Base-by-base conservation (phyloP, 78 protist genomes). In the Cavenderia fasciculata region DNA sequence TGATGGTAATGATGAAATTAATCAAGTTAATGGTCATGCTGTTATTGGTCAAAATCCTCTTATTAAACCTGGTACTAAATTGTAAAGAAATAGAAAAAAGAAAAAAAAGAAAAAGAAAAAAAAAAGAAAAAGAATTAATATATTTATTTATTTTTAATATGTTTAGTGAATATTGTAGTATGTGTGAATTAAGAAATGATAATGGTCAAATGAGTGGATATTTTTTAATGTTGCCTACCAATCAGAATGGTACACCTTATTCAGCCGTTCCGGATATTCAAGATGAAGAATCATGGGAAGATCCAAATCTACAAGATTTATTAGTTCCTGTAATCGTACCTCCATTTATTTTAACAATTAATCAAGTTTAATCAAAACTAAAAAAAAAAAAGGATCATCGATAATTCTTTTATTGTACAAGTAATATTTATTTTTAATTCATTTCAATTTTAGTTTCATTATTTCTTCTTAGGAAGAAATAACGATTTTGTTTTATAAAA, bases 331-430 rank as follows among this genome's bases (percentile, higher is more conserved):
- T 68, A 7, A 49, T 34, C 21, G 25, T 63, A 23, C 87, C 87
- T 36, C 29, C 65, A 36, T 77, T 77, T 36, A 21, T 19, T n/a
- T 49, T 77, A 46, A 59, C 69, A 2, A 38, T 51, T 7, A 29
- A 40, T 12, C 86, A 76, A 76, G 25, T 62, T 40, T 76, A 62
- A 62, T n/a, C n/a, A n/a, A n/a, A n/a, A n/a, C n/a, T n/a, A n/a
- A n/a, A n/a, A n/a, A n/a, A n/a, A n/a, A n/a, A n/a, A n/a, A n/a
- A n/a, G n/a, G n/a, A n/a, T n/a, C n/a, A n/a, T n/a, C n/a, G n/a
- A n/a, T n/a, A n/a, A n/a, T n/a, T n/a, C n/a, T n/a, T n/a, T n/a
- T n/a, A n/a, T n/a, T n/a, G n/a, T n/a, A n/a, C n/a, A n/a, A n/a
- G n/a, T n/a, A n/a, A n/a, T n/a, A n/a, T n/a, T n/a, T n/a, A n/a